Conservation (phyloP, 2,329 filamentous ascomycete species). For the Nemania sp. region DNA sequence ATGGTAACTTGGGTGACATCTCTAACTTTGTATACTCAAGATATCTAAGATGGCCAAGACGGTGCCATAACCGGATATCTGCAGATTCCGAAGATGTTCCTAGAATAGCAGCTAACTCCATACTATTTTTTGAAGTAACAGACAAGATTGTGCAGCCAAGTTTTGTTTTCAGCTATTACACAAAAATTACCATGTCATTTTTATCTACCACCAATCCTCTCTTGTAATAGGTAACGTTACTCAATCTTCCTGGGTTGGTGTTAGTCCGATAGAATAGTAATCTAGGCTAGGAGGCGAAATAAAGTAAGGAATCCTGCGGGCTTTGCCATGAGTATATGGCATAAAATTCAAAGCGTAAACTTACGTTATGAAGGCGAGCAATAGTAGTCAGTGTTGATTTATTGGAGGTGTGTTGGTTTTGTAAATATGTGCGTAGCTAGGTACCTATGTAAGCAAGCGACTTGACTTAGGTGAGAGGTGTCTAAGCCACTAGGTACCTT, state of each 20-base stretch:
- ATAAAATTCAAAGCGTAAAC: background rate
- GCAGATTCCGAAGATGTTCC: background rate
- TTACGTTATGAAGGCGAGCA: background rate
- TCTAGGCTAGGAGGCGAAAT: background rate
- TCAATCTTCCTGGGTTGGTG: background rate
- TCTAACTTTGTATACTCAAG: background rate
- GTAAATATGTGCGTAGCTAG: too few species aligned
- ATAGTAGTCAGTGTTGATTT: background rate
- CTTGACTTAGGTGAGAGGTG: background rate
- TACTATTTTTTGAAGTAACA: background rate
- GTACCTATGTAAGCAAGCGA: background rate
- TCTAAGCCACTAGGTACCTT: constrained; percentile 7
- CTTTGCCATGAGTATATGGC: background rate
- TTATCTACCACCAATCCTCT: background rate
- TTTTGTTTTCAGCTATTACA: background rate
- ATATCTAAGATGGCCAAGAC: background rate
- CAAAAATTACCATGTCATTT: too few species aligned
- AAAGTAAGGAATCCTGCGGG: background rate
- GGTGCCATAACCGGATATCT: background rate
- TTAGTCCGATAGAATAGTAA: background rate
- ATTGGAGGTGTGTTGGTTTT: background rate
- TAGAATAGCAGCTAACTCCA: background rate
- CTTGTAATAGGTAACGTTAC: background rate
- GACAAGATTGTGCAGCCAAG: background rate
- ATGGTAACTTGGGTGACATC: background rate